phyloP scores from a whole-genome alignment of 2,329 filamentous ascomycete genomes.

The Cytospora chrysosperma region DNA sequence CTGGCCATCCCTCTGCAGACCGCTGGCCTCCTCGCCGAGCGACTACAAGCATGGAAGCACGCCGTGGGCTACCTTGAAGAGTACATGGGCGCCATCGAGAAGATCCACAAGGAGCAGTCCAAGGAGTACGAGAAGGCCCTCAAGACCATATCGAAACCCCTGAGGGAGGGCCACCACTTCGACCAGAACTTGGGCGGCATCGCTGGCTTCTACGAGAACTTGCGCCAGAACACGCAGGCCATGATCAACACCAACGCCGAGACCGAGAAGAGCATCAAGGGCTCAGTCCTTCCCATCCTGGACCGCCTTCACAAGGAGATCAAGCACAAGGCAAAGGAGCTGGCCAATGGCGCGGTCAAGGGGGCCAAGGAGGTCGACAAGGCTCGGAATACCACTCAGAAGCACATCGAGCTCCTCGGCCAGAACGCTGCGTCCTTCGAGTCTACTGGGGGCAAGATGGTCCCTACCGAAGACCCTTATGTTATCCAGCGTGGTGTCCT shows the following conservation, averaged over 20 bases:
- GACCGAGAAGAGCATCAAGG: conserved; percentile 87
- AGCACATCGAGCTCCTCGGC: conserved; percentile 91
- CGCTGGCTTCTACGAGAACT: conserved; percentile 88
- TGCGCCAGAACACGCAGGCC: conserved; percentile 88
- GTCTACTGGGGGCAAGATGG: conserved; percentile 68
- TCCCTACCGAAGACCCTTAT: conserved; percentile 80
- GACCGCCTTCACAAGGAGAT: conserved; percentile 93
- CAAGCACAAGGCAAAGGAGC: conserved; percentile 93
- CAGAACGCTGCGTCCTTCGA: conserved; percentile 81
- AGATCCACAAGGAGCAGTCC: conserved; percentile 76
- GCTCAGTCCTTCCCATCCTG: conserved; percentile 80
- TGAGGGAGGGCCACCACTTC: conserved; percentile 91
- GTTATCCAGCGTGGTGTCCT: conserved; percentile 77
- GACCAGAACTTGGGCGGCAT: conserved; percentile 86
- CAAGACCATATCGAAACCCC: conserved; percentile 85
- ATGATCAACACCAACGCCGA: conserved; percentile 87
- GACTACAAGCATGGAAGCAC: conserved; percentile 94
- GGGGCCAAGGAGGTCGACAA: conserved; percentile 90
- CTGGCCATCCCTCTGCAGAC: conserved; percentile 49
- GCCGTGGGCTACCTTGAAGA: conserved; percentile 88
- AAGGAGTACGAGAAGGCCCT: conserved; percentile 96
- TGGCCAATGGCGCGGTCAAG: conserved; percentile 77
- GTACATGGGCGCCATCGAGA: conserved; percentile 82
- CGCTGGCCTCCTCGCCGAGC: conserved; percentile 78
- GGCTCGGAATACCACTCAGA: conserved; percentile 80